Percentiles rank a stretch among this genome's conserved stretches.
Conservation (phyloP, 768 basidiomycete species). For the Fomitopsis serialis region DNA sequence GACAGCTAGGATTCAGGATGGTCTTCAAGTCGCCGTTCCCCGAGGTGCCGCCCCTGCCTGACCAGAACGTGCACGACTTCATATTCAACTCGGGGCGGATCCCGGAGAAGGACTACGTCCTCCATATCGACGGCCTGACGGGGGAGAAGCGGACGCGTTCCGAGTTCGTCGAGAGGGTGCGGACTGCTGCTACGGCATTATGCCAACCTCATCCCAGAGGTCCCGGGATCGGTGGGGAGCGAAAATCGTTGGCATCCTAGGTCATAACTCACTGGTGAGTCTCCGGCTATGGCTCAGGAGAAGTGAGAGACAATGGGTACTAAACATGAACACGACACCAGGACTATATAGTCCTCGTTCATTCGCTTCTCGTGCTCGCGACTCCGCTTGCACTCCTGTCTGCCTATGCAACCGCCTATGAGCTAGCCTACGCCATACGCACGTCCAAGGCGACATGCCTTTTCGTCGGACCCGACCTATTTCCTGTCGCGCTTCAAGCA, state of each 20-base stretch:
- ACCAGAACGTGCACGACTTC: conserved; percentile 49
- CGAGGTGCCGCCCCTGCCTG: conserved; percentile 41
- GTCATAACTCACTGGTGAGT: conserved; percentile 63
- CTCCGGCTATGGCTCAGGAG: not conserved
- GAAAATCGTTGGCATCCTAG: conserved; percentile 63
- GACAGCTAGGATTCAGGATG: conserved; percentile 29
- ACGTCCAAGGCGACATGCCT: conserved; percentile 44
- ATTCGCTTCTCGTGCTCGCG: conserved; percentile 42
- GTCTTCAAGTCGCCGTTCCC: conserved; percentile 54
- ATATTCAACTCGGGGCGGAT: conserved; percentile 32
- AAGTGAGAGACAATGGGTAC: not conserved
- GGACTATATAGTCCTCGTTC: conserved; percentile 52
- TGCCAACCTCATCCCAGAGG: conserved; percentile 34
- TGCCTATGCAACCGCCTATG: conserved; percentile 49
- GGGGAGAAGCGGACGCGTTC: conserved; percentile 40
- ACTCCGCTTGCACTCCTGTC: conserved; percentile 52
- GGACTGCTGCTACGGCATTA: conserved; percentile 53
- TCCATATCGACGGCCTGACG: conserved; percentile 52
- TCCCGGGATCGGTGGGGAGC: conserved; percentile 42
- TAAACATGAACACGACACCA: conserved; percentile 17
- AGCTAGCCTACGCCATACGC: conserved; percentile 46
- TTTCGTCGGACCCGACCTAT: conserved; percentile 46
- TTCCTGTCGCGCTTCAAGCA: conserved; percentile 35
- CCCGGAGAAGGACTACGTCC: conserved; percentile 35
- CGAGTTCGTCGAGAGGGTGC: conserved; percentile 46